These are phyloP conservation scores for Syzygium grande DNA, from an alignment of 345 rosid species.

Conservation along the genomic window DNA sequence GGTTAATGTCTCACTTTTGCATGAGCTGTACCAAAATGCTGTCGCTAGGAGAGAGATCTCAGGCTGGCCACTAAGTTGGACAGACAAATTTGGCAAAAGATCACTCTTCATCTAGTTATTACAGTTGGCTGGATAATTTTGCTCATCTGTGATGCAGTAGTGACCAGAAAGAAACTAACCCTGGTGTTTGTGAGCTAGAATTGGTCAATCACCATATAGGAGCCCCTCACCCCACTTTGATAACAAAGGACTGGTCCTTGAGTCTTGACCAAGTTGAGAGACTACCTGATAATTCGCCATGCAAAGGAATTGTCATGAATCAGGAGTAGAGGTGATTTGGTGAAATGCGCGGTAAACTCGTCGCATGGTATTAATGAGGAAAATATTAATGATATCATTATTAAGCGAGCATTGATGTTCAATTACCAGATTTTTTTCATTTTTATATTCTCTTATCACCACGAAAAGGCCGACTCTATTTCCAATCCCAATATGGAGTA, in stretches of 20 bases:
- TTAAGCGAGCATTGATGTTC: neutral
- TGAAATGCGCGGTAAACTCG: neutral
- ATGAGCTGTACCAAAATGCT: neutral
- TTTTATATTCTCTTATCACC: neutral
- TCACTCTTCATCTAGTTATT: neutral
- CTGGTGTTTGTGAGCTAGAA: neutral
- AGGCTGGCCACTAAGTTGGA: constrained; percentile 14
- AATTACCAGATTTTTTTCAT: neutral
- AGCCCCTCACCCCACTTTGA: neutral
- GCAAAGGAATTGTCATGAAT: neutral
- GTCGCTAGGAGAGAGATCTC: constrained; percentile 8
- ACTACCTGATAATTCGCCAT: neutral
- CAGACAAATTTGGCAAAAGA: constrained; percentile 6
- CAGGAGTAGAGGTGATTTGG: neutral
- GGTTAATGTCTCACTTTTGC: constrained; percentile 12
- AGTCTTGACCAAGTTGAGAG: neutral
- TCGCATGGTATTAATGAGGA: neutral
- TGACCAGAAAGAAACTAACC: neutral
- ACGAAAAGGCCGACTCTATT: neutral
- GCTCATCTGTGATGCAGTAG: neutral
- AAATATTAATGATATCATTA: neutral
- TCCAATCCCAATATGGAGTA: neutral
- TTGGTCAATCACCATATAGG: neutral
- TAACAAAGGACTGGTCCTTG: neutral
- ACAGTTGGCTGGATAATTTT: neutral